Conservation (phyloP, 352 stramenopile species). For the Thraustochytrium sp. region DNA sequence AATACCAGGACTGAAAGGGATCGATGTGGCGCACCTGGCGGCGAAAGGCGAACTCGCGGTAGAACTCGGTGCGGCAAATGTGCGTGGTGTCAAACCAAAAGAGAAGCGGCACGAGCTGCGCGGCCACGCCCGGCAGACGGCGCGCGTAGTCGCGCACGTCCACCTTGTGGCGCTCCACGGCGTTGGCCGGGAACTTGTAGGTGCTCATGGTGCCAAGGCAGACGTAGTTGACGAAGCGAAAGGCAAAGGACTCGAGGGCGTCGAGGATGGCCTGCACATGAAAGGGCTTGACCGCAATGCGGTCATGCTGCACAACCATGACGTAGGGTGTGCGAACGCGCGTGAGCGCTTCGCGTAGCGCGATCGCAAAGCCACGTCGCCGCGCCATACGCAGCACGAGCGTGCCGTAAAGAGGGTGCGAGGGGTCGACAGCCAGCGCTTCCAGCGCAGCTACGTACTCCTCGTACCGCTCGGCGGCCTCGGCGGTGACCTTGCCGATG, state of each 20-base stretch:
- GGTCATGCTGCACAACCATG: constrained; percentile 50
- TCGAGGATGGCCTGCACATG: background rate
- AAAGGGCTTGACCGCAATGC: constrained; percentile 28
- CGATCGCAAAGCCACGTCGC: constrained; percentile 45
- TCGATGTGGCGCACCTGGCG: constrained; percentile 4
- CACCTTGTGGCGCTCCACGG: background rate
- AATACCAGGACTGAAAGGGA: background rate
- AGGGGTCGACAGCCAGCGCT: background rate
- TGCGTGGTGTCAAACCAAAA: constrained; percentile 51
- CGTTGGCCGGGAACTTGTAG: background rate
- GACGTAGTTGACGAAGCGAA: constrained; percentile 26
- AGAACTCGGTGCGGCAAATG: constrained; percentile 41
- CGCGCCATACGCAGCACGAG: background rate
- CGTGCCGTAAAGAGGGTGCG: background rate
- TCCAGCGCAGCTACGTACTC: constrained; percentile 14
- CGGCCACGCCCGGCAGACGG: background rate
- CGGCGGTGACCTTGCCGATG: background rate
- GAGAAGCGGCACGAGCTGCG: constrained; percentile 31
- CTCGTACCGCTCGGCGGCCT: constrained; percentile 28
- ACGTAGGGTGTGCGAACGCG: constrained; percentile 46
- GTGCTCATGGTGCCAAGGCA: background rate
- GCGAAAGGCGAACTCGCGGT: constrained; percentile 27
- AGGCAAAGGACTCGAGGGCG: background rate
- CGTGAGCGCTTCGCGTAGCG: constrained; percentile 23
- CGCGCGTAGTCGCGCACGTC: constrained; percentile 18